A percentile compares a stretch with the other conserved stretches of the same genome.
phyloP scores from a whole-genome alignment of 2,329 filamentous ascomycete species.

The Colletotrichum viniferum region DNA sequence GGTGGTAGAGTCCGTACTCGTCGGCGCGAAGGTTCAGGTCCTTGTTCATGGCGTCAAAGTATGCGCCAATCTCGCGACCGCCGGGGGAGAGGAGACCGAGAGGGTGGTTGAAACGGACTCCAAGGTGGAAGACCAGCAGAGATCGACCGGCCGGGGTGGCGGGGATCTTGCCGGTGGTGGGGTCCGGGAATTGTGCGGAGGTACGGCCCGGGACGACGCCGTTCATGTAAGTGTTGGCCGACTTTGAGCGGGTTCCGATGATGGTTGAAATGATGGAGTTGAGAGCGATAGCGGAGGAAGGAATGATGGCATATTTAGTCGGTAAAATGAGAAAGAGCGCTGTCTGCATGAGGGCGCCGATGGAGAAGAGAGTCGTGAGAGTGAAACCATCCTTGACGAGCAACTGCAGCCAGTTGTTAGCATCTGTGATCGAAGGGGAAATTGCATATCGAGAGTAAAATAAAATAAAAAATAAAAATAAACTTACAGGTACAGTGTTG shows the following conservation, averaged over 20 bases:
- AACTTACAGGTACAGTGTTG: background rate
- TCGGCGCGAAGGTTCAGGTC: constrained; percentile 39
- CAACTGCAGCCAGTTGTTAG: background rate
- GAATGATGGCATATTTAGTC: constrained; percentile 37
- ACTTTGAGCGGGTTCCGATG: constrained; percentile 24
- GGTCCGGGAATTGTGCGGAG: constrained; percentile 36
- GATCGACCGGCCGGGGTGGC: constrained; percentile 28
- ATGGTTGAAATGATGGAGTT: constrained; percentile 34
- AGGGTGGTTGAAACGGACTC: constrained; percentile 51
- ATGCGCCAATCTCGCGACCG: constrained; percentile 38
- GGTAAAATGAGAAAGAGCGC: constrained; percentile 37
- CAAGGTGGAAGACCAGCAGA: constrained; percentile 50
- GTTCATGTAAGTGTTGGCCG: constrained; percentile 25
- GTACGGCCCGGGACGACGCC: constrained; percentile 35
- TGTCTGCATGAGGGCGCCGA: constrained; percentile 39
- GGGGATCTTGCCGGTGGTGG: constrained; percentile 28
- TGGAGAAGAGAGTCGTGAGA: constrained; percentile 33
- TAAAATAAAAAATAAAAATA: too few species aligned
- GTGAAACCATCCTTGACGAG: constrained; percentile 37
- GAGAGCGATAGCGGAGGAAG: constrained; percentile 32
- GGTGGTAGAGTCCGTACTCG: constrained; percentile 51
- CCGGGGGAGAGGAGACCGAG: constrained; percentile 53
- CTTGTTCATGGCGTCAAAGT: constrained; percentile 42
- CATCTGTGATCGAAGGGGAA: background rate
- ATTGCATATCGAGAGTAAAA: background rate